Percentiles rank a stretch among this genome's conserved stretches.
These are phyloP conservation scores for Talaromyces sp. DNA, from an alignment of 2,329 filamentous ascomycete genomes.

Conservation along the genomic window DNA sequence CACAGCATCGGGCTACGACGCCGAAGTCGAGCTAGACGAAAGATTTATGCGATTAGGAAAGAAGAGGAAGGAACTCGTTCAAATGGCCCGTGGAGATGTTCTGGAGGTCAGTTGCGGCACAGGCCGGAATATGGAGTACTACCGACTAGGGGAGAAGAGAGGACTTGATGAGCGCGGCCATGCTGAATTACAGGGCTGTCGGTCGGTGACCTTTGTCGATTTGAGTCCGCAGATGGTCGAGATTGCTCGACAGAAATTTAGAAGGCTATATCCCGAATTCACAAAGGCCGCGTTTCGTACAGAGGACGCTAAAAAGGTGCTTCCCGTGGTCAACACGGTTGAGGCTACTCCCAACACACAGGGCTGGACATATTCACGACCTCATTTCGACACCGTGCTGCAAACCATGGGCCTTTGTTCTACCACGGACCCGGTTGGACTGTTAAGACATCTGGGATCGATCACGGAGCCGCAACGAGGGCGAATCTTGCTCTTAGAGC, in stretches of 20 bases:
- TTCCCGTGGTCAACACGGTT: conserved; percentile 8
- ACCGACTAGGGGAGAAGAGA: conserved; percentile 36
- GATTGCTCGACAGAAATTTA: conserved; percentile 42
- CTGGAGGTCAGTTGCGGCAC: conserved; percentile 49
- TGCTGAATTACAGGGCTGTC: conserved; percentile 30
- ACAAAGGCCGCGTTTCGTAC: conserved; percentile 29
- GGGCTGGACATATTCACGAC: conserved; percentile 2
- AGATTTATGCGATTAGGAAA: conserved; percentile 37
- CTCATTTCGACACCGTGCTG: conserved; percentile 44
- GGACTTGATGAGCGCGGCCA: conserved; percentile 29
- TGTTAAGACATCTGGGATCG: conserved; percentile 38
- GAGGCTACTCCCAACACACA: neutral
- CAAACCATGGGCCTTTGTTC: conserved; percentile 50
- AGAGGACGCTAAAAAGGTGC: conserved; percentile 33
- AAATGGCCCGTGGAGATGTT: conserved; percentile 42
- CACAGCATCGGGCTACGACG: conserved; percentile 41
- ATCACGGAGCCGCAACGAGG: conserved; percentile 38
- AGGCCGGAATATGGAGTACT: conserved; percentile 45
- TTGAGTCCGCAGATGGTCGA: conserved; percentile 46
- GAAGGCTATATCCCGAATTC: conserved; percentile 30
- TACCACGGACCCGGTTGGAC: conserved; percentile 38
- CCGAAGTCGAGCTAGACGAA: conserved; percentile 43
- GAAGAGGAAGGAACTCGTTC: conserved; percentile 40
- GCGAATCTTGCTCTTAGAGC: conserved; percentile 45
- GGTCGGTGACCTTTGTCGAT: conserved; percentile 45